Conservation (phyloP, 768 basidiomycete species). For the Candolleomyces eurysporus region DNA sequence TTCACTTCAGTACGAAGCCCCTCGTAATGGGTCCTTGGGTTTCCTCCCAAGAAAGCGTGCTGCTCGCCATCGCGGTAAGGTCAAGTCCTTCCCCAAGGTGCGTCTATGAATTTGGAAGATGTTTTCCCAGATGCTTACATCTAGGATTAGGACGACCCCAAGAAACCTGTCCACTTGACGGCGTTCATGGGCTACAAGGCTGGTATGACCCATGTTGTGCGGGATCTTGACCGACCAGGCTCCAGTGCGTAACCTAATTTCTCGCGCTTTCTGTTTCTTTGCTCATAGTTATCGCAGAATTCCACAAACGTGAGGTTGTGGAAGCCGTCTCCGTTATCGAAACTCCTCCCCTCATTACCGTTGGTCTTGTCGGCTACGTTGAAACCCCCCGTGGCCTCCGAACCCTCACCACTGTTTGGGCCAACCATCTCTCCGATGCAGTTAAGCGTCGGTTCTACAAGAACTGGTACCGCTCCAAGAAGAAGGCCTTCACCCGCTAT, state of each 20-base stretch:
- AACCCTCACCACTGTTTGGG: constrained; percentile 98
- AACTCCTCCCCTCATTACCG: constrained; percentile 93
- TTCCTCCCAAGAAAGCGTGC: constrained; percentile 96
- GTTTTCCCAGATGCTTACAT: constrained; percentile 7
- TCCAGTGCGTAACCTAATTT: constrained; percentile 67
- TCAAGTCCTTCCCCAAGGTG: constrained; percentile 99
- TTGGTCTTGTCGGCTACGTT: constrained; percentile 99
- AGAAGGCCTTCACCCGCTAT: constrained; percentile 99
- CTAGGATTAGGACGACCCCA: constrained; percentile 86
- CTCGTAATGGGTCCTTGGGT: constrained; percentile 96
- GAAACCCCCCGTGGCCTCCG: constrained; percentile 99
- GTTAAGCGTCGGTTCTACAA: constrained; percentile 99
- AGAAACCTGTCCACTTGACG: constrained; percentile 98
- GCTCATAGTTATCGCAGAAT: constrained; percentile 56
- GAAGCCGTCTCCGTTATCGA: constrained; percentile 96
- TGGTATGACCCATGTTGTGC: constrained; percentile 99
- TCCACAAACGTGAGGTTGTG: constrained; percentile 99
- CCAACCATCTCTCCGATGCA: constrained; percentile 96
- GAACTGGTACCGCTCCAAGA: constrained; percentile 99
- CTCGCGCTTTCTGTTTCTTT: neutral
- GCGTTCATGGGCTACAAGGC: constrained; percentile 99
- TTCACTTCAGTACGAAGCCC: constrained; percentile 83
- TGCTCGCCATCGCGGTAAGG: constrained; percentile 97
- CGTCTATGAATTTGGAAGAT: constrained; percentile 18
- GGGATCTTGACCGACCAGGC: constrained; percentile 98